Conservation (phyloP, 1,139 yeast species). For the Arxiozyma slooffiae region DNA sequence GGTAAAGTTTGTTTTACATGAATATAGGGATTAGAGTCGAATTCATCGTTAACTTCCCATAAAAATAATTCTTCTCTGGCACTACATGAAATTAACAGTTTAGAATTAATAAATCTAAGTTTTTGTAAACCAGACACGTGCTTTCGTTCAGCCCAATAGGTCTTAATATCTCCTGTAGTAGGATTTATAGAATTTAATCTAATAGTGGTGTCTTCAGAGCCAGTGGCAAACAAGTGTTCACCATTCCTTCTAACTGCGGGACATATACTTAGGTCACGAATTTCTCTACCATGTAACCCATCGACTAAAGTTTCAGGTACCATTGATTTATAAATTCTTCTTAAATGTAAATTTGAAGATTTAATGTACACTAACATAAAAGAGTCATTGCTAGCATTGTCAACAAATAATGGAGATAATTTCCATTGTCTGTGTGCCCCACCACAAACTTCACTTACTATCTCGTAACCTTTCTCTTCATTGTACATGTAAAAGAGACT, state of each 20-base stretch:
- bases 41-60: slow-evolving; percentile 50
- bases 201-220: slow-evolving; percentile 82
- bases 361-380: slow-evolving; percentile 44
- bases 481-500: slow-evolving; percentile 74
- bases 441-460: slow-evolving; percentile 70
- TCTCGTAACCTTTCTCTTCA: slow-evolving; percentile 65
- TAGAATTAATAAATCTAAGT: slow-evolving; percentile 48
- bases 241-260: slow-evolving; percentile 12
- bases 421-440: slow-evolving; percentile 87
- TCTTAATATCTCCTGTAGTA: slow-evolving; percentile 35
- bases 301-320: slow-evolving; percentile 33
- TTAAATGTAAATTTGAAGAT: slow-evolving; percentile 38
- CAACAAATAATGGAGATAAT: slow-evolving; percentile 6
- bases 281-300: slow-evolving; percentile 89
- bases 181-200: slow-evolving; percentile 40
- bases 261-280: slow-evolving; percentile 54
- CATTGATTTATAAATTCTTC: slow-evolving; percentile 22
- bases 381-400: slow-evolving; percentile 14
- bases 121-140: slow-evolving; percentile 86
- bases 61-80: slow-evolving; percentile 83
- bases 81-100: slow-evolving; percentile 57
- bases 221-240: slow-evolving; percentile 48
- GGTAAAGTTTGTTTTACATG: slow-evolving; percentile 39
- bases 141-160: slow-evolving; percentile 56
- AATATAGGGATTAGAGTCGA: slow-evolving; percentile 36